A percentile compares a stretch with the other conserved stretches of the same genome.
These are phyloP conservation scores for Striga hermonthica DNA, from an alignment of 305 asterid genomes.

Conservation along the genomic window DNA sequence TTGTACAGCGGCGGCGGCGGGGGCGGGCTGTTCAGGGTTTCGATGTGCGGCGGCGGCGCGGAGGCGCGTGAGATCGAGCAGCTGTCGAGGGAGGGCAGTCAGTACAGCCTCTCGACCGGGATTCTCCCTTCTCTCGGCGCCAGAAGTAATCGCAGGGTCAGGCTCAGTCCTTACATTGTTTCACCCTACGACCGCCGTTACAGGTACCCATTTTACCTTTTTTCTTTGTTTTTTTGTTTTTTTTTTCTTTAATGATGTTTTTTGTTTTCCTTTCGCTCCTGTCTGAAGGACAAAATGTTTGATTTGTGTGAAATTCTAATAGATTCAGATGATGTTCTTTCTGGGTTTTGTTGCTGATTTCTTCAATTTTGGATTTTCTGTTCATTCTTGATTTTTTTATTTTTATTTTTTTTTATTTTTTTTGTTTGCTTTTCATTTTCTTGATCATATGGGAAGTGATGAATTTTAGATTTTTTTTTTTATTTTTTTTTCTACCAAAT, in stretches of 20 bases:
- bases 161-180: conserved; percentile 52
- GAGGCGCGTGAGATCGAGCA: conserved; percentile 67
- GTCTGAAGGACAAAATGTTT: too few relatives aligned
- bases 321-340: too few relatives aligned
- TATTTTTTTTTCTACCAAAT: conserved; percentile 13
- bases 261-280: too few relatives aligned
- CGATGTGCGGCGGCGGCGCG: conserved; percentile 67
- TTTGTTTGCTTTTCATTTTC: neutral
- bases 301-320: too few relatives aligned
- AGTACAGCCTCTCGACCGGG: conserved; percentile 76
- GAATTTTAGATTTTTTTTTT: conserved; percentile 9
- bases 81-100: conserved; percentile 79
- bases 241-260: too few relatives aligned
- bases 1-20: conserved; percentile 29
- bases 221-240: conserved; percentile 2
- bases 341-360: neutral
- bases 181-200: conserved; percentile 84
- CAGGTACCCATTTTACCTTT: conserved; percentile 40
- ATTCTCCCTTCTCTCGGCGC: conserved; percentile 96
- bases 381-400: neutral
- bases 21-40: conserved; percentile 44
- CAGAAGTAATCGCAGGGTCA: conserved; percentile 74
- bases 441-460: neutral
- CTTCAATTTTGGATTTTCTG: too few relatives aligned
- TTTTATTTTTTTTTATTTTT: neutral